These are phyloP conservation scores for Trametes meyenii DNA, from an alignment of 768 basidiomycete genomes.

Conservation along the genomic window DNA sequence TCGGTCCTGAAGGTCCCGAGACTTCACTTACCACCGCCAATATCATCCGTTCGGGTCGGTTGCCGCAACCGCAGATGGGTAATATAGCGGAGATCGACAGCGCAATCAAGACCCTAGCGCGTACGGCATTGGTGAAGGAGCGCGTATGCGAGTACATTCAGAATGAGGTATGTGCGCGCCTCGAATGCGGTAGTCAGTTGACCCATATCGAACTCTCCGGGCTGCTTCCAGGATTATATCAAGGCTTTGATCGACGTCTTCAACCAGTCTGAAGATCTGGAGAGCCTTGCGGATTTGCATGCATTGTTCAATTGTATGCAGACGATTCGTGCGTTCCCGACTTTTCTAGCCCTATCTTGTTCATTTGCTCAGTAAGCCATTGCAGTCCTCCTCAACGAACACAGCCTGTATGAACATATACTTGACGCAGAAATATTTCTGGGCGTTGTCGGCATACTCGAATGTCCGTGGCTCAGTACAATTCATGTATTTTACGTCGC, in stretches of 20 bases:
- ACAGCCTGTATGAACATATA: slow-evolving; percentile 91
- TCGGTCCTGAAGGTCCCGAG: slow-evolving; percentile 63
- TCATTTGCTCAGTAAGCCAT: not conserved
- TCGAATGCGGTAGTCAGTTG: not conserved
- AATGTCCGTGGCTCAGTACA: slow-evolving; percentile 63
- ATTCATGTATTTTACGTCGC: slow-evolving; percentile 11
- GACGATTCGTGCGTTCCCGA: slow-evolving; percentile 75
- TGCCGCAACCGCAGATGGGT: slow-evolving; percentile 76
- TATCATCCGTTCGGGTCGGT: slow-evolving; percentile 71
- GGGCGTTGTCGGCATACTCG: slow-evolving; percentile 94
- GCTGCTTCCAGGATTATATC: slow-evolving; percentile 73
- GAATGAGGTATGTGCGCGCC: slow-evolving; percentile 62
- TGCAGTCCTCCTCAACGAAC: slow-evolving; percentile 93
- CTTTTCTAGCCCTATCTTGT: not conserved
- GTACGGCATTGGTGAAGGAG: slow-evolving; percentile 76
- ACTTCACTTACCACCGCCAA: slow-evolving; percentile 58
- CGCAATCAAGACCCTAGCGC: slow-evolving; percentile 72
- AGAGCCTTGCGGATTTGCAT: slow-evolving; percentile 88
- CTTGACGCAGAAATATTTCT: slow-evolving; percentile 91
- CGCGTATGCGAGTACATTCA: slow-evolving; percentile 90
- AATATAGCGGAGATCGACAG: slow-evolving; percentile 80
- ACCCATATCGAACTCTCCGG: slow-evolving; percentile 14
- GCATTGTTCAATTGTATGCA: slow-evolving; percentile 91
- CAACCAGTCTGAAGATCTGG: slow-evolving; percentile 89
- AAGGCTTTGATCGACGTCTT: slow-evolving; percentile 84